A percentile compares a stretch with the other conserved stretches of the same genome.
These are phyloP conservation scores for Erysimum cheiri DNA, from an alignment of 441 rosid species.

Conservation along the genomic window DNA sequence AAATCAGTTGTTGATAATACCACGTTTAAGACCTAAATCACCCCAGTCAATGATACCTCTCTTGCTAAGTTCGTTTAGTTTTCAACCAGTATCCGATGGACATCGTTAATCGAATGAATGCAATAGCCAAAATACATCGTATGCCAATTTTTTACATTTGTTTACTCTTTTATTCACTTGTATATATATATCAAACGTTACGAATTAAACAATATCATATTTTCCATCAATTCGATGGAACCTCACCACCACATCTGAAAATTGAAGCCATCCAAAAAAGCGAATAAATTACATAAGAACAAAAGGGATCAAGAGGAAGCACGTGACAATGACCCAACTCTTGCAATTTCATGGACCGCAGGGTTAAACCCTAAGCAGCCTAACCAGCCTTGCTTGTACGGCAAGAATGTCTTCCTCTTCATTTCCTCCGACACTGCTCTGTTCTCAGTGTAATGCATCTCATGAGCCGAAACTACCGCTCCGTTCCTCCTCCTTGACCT, in stretches of 20 bases:
- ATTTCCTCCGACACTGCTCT: conserved; percentile 87
- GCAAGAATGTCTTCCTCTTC: conserved; percentile 84
- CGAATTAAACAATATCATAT: conserved; percentile 32
- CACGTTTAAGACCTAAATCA: too few relatives aligned
- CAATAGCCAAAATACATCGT: conserved; percentile 2
- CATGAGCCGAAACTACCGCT: conserved; percentile 71
- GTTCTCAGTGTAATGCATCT: conserved; percentile 80
- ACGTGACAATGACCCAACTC: conserved; percentile 78
- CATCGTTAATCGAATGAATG: conserved; percentile 4
- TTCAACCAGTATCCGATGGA: neutral
- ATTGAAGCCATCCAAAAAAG: conserved; percentile 25
- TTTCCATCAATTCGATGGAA: conserved; percentile 34
- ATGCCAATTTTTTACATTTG: conserved; percentile 15
- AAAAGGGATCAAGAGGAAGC: conserved; percentile 48
- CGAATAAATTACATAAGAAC: neutral
- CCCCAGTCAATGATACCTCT: neutral
- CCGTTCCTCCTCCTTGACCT: conserved; percentile 54
- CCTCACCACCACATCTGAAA: conserved; percentile 7
- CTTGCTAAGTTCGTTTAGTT: conserved; percentile 1
- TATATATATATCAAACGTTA: conserved; percentile 13
- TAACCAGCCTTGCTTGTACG: conserved; percentile 82
- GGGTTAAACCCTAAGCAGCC: conserved; percentile 86
- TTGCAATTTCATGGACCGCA: conserved; percentile 62
- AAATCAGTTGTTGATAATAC: too few relatives aligned
- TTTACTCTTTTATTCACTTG: conserved; percentile 13